A percentile compares a stretch with the other conserved stretches of the same genome.
phyloP scores from a whole-genome alignment of 192 early-diverging fungal genomes.

The Coemansia sp. region DNA sequence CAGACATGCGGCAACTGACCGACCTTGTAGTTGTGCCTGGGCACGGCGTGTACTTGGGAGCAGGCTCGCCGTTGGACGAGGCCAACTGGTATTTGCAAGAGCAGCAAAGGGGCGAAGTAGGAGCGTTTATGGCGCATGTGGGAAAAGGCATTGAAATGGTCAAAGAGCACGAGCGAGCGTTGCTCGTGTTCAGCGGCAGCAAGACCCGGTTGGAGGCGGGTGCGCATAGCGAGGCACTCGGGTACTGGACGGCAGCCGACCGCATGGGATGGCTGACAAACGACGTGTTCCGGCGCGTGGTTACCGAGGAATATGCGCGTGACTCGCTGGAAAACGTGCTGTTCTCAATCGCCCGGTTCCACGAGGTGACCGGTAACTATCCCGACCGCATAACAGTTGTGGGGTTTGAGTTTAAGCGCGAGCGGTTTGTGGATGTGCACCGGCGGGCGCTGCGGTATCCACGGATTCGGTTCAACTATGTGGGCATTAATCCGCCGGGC shows the following conservation, averaged over 20 bases:
- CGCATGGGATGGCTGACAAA: conserved; percentile 46
- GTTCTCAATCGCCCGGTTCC: conserved; percentile 56
- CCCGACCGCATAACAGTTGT: conserved; percentile 10
- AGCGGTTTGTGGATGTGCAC: conserved; percentile 51
- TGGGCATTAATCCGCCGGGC: conserved; percentile 49
- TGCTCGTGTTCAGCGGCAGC: conserved; percentile 55
- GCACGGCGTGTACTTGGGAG: conserved; percentile 50
- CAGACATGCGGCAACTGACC: conserved; percentile 40
- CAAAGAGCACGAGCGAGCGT: conserved; percentile 36
- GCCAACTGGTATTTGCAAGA: conserved; percentile 48
- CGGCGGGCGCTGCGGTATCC: conserved; percentile 49
- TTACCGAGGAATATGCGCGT: conserved; percentile 56
- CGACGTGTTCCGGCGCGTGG: conserved; percentile 41
- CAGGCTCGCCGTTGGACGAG: conserved; percentile 40
- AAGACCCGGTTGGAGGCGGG: conserved; percentile 46
- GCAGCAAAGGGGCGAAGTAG: conserved; percentile 48
- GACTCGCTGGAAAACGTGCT: conserved; percentile 60
- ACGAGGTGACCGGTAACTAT: conserved; percentile 45
- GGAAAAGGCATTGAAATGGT: conserved; percentile 44
- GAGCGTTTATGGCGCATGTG: conserved; percentile 52
- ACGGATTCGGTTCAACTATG: conserved; percentile 50
- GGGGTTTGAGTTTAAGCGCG: conserved; percentile 9
- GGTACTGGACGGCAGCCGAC: conserved; percentile 55
- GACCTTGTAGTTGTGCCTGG: conserved; percentile 54
- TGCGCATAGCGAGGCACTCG: conserved; percentile 51